Evolutionary conservation across 2,329 filamentous ascomycete genomes (phyloP).

Genomic region (Colletotrichum horii): DNA sequence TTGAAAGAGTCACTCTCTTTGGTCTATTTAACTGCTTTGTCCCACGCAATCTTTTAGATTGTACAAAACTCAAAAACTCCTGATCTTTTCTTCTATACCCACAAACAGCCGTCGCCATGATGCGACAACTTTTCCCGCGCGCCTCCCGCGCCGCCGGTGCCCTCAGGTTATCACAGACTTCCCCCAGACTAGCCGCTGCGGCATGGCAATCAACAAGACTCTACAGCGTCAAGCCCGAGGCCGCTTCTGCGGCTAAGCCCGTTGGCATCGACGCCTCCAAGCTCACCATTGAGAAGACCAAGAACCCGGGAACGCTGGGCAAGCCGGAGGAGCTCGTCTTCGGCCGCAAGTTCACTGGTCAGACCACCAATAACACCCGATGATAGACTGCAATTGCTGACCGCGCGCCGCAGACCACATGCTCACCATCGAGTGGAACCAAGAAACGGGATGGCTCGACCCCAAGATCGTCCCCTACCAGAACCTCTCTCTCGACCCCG

Average conservation of each 20-base stretch:
- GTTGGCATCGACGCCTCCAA: slow-evolving; percentile 78
- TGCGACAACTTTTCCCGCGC: slow-evolving; percentile 49
- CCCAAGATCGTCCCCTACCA: slow-evolving; percentile 92
- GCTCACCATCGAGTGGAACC: slow-evolving; percentile 93
- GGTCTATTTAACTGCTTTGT: not conserved
- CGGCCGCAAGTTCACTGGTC: slow-evolving; percentile 88
- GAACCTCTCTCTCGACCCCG: slow-evolving; percentile 94
- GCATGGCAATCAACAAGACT: slow-evolving; percentile 40
- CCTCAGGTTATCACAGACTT: slow-evolving; percentile 24
- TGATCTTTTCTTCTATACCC: not conserved
- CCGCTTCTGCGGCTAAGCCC: slow-evolving; percentile 57
- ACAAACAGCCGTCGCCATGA: slow-evolving; percentile 38
- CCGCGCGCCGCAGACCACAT: slow-evolving; percentile 77
- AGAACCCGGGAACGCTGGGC: slow-evolving; percentile 73
- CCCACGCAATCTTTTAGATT: not conserved
- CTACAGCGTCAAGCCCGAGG: slow-evolving; percentile 60
- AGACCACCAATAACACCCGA: not conserved
- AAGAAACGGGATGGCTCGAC: slow-evolving; percentile 79
- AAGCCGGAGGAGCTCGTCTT: slow-evolving; percentile 87
- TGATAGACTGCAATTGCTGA: not conserved
- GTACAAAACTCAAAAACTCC: not conserved
- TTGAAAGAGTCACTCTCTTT: not conserved
- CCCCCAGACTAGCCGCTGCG: slow-evolving; percentile 33
- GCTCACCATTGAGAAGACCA: slow-evolving; percentile 76
- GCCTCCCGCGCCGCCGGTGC: slow-evolving; percentile 38